Conservation (phyloP, 2,329 filamentous ascomycete genomes). For the Penicillium verrucosum region DNA sequence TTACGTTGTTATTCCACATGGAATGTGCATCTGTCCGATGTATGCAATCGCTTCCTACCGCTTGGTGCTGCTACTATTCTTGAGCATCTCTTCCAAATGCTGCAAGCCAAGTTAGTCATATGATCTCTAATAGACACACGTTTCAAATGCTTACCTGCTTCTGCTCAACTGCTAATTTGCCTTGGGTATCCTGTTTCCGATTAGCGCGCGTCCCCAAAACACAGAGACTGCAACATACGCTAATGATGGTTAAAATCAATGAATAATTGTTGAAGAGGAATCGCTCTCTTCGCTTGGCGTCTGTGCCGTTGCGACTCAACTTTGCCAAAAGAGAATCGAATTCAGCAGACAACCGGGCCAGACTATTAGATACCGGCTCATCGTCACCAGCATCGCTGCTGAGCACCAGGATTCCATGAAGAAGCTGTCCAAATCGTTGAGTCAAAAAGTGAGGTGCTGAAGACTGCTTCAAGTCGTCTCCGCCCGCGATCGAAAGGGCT, state of each 20-base stretch:
- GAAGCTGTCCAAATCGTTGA: conserved; percentile 89
- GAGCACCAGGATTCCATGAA: conserved; percentile 78
- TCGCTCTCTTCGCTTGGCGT: conserved; percentile 75
- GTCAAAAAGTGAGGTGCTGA: conserved; percentile 83
- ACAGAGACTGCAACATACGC: conserved; percentile 45
- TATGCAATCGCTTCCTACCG: conserved; percentile 22
- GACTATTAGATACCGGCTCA: conserved; percentile 80
- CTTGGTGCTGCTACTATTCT: conserved; percentile 33
- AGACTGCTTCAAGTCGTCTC: conserved; percentile 43
- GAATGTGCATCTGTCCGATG: conserved; percentile 10
- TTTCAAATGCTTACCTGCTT: conserved; percentile 46
- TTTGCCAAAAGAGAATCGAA: conserved; percentile 79
- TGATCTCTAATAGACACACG: neutral
- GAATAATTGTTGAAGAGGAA: conserved; percentile 97
- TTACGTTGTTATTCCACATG: neutral
- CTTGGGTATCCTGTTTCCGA: conserved; percentile 42
- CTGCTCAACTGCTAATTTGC: conserved; percentile 62
- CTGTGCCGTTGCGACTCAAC: conserved; percentile 70
- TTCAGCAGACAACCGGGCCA: conserved; percentile 73
- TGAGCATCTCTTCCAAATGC: conserved; percentile 43
- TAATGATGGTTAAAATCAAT: conserved; percentile 86
- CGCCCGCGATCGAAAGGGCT: conserved; percentile 53
- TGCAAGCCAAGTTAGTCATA: conserved; percentile 12
- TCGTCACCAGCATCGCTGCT: conserved; percentile 91
- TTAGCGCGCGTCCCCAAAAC: conserved; percentile 6